Base-by-base conservation (phyloP, 495 filamentous ascomycete genomes). In the Stereocaulon alpinum region DNA sequence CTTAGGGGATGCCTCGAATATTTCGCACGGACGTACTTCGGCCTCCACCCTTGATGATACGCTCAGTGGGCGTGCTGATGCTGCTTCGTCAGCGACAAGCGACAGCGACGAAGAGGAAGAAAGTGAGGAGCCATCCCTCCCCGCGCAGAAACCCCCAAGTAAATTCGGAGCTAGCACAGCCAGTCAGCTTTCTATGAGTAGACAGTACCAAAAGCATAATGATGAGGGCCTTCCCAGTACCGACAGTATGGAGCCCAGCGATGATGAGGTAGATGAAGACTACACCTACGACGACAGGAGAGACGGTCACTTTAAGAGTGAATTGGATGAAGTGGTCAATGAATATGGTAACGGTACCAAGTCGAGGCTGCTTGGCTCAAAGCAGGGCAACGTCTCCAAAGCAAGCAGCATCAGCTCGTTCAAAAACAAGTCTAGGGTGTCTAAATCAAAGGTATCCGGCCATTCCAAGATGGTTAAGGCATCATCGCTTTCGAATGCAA, bases 41-140 rank as follows among this genome's bases (percentile, higher is more conserved):
- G 87, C 88, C n/a, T 95, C 93, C 6, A 95, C 93, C 20, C 73
- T 91, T 40, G 93, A 96, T 68, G 94, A 97, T 72, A 88, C 87
- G 9, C 82, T 94, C 63, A 95, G 90, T 69, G 89, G 89, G 15
- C 84, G 82, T 64, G 91, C 92, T 42, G 92, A 95, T 65, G 81
- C 80, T 40, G 84, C 88, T 43, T 96, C 90, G 12, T 96, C 91
- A 7, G 87, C 86, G 34, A 86, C 85, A 34, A 86, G 86, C 50
- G 89, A 87, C 40, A 89, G 85, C 64, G 91, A 88, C 44, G 87
- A 89, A 62, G 89, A 92, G 58, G 80, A 77, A 43, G 81, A 80
- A 49, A 79, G 80, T 59, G 86, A 87, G 54, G 69, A 85, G 57
- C 83, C 85, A 20, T 74, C 83, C 37, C 73, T 79, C 44, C 80